Base-by-base conservation (phyloP, 2,329 filamentous ascomycete genomes). In the Cytospora leucostoma region DNA sequence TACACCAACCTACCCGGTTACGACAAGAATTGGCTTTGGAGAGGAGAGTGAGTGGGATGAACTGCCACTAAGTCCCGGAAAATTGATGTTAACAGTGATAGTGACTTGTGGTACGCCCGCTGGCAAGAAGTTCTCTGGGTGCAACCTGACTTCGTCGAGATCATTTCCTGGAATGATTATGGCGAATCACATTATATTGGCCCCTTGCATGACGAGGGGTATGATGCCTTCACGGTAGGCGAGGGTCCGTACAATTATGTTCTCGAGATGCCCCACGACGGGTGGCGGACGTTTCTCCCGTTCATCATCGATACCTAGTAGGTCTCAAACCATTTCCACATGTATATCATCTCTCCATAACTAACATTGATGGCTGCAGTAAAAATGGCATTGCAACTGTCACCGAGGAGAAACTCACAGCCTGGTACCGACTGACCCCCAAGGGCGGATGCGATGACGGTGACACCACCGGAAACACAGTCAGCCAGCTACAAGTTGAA, bases 1-100 rank as follows among this genome's bases (percentile, higher is more conserved):
- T 86, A 81, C 71, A 86, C 86, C 56, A 82, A 85, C 63, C 74
- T 87, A 3, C 80, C 83, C 0, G 75, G 76, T 7, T 88, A 80
- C 68, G 72, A 75, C 54, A 88, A 88, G 73, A 85, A 86, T 70
- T 88, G 85, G 85, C 75, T 86, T 3, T 88, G 83, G 77, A 78
- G 79, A 27, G 82, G 83, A 17, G 85, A 88, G 47, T 50, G 21
- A 50, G n/a, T 50, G 17, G 85, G 88, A n/a, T 50, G 19, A 50
- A 7, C 19, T 10, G 12, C 11, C 8, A 27, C 47, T 7, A 4
- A 19, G 5, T 50, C 19, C n/a, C n/a, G 7, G 7, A 4, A 27
- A 27, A 3, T 50, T 21, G 6, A 32, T 21, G n/a, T 21, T 11
- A 50, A 21, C 27, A 4, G n/a, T 50, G 17, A 15, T 17, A 15